Percentiles rank a stretch among this genome's conserved stretches.
Conservation (phyloP, 208 protist genomes). For the Trypanosoma melophagium region DNA sequence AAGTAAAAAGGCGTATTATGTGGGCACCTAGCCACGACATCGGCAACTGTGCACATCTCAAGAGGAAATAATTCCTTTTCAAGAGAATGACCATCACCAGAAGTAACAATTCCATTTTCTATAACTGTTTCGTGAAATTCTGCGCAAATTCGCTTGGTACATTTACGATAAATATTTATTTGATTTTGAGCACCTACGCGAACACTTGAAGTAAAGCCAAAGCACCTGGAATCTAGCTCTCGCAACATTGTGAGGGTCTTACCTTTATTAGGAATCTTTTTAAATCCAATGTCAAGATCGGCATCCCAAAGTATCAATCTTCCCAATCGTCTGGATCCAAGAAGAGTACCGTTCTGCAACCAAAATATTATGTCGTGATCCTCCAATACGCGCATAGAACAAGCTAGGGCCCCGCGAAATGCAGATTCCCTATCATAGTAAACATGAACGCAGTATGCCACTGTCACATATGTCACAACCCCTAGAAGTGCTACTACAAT, state of each 20-base stretch:
- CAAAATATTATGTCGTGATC: conserved; percentile 43
- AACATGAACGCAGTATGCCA: conserved; percentile 67
- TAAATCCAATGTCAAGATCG: conserved; percentile 75
- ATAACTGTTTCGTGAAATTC: conserved; percentile 64
- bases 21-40: conserved; percentile 54
- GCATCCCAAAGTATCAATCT: conserved; percentile 83
- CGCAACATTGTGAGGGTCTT: conserved; percentile 19
- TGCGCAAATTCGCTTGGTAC: conserved; percentile 72
- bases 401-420: conserved; percentile 62
- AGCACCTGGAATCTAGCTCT: conserved; percentile 52
- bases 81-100: conserved; percentile 43
- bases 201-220: conserved; percentile 36
- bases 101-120: conserved; percentile 33
- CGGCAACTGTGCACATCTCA: conserved; percentile 51
- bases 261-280: neutral
- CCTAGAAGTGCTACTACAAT: conserved; percentile 50
- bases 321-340: conserved; percentile 64
- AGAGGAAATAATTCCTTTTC: conserved; percentile 60
- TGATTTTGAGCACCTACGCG: conserved; percentile 32
- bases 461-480: conserved; percentile 54
- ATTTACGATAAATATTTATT: conserved; percentile 63
- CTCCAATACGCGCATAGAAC: conserved; percentile 48
- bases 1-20: conserved; percentile 67
- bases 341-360: conserved; percentile 80
- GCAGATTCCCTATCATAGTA: conserved; percentile 72